Evolutionary conservation across 2,329 filamentous ascomycete genomes (phyloP), one percentile per base, ranked within the genome.

Genomic region (Claviceps arundinis): DNA sequence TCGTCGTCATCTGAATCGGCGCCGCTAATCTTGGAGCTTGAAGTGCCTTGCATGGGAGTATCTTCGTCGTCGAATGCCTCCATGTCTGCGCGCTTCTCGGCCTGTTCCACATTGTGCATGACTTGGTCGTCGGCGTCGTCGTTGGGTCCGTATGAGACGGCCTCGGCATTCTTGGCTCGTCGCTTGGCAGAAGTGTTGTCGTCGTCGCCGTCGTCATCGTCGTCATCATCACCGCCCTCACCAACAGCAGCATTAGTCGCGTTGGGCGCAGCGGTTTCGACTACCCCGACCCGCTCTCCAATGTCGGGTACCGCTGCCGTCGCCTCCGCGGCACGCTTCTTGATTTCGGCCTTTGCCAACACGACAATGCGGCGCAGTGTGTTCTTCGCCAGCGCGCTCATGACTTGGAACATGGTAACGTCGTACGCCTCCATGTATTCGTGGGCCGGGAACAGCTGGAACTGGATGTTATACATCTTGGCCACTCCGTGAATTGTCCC

Each of bases 371-470:
- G 76, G 0, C 81, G 81, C 50, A 95, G 71, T 58, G 97, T 84
- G 61, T 85, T 87, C 58, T 76, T 80, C 70, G 95, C 87, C n/a
- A 98, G 73, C 0, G 89, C 82, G 44, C 77, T 71, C 51, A 89
- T 75, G 26, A 98, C 87, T 64, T 97, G 89, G 17, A 78, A 75
- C 40, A 84, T 75, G 44, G 74, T 77, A 62, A 97, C 94, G 17
- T 87, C 88, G 63, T 98, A 97, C 53, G 89, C 88, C 59, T 85
- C 74, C 38, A 73, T 81, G 66, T 97, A 98, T 62, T 97, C 91
- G 19, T 82, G 75, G 0, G 83, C 78, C 0, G 89, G 84, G 74
- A 94, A 98, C 64, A 98, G 86, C 53, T 85, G 78, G 22, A 98
- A 73, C 43, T 82, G 77, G 54, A 98, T 78, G 60, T 88, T 82